Conservation (phyloP, 1,139 yeast genomes). For the Saccharomyces uvarum region DNA sequence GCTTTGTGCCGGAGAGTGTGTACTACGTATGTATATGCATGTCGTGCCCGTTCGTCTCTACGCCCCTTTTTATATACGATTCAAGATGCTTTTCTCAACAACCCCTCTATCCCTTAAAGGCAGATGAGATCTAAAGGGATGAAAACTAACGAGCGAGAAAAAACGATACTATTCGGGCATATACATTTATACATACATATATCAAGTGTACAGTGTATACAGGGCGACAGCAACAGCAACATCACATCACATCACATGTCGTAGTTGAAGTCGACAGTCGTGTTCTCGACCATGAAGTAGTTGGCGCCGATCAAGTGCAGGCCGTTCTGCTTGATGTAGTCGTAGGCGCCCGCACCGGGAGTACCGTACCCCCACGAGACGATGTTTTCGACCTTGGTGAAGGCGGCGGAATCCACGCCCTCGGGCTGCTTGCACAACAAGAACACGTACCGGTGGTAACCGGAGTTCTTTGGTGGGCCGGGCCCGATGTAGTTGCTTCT, state of each 20-base stretch:
- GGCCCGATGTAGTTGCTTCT: conserved; percentile 62
- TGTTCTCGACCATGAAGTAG: conserved; percentile 40
- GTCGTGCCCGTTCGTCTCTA: no score
- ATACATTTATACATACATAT: background rate
- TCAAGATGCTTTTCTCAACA: background rate
- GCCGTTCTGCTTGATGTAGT: conserved; percentile 60
- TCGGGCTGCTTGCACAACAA: conserved; percentile 58
- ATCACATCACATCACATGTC: background rate
- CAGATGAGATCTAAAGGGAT: background rate
- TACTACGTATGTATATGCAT: no score
- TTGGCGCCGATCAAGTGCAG: conserved; percentile 63
- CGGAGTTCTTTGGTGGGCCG: conserved; percentile 76
- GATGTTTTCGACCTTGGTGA: conserved; percentile 38
- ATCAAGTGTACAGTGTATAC: background rate
- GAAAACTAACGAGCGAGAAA: background rate
- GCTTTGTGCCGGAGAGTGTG: background rate
- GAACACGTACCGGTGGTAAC: conserved; percentile 75
- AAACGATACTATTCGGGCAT: background rate
- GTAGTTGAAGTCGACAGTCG: background rate
- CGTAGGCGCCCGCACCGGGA: conserved; percentile 66
- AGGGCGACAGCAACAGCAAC: background rate
- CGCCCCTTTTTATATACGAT: background rate
- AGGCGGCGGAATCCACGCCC: conserved; percentile 16
- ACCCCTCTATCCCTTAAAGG: background rate
- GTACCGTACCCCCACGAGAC: conserved; percentile 77